A percentile compares a stretch with the other conserved stretches of the same genome.
Evolutionary conservation across 495 filamentous ascomycete genomes (phyloP).

Genomic region (Viridothelium virens): DNA sequence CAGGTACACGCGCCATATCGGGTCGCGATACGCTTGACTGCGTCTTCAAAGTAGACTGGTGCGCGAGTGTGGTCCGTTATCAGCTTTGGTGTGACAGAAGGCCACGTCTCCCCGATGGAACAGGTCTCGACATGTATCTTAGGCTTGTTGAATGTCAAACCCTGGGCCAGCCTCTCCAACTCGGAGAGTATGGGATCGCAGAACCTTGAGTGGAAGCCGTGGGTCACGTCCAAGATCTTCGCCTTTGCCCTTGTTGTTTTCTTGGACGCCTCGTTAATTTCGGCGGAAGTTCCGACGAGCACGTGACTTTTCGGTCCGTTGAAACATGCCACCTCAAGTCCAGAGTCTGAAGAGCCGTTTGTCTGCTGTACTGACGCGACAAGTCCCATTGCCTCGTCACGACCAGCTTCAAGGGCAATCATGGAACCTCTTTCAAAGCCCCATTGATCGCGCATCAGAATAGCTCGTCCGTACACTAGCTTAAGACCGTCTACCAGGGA

Average conservation of each 20-base stretch:
- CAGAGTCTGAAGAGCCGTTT: not conserved
- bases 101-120: not conserved
- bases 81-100: slow-evolving; percentile 20
- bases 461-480: slow-evolving; percentile 17
- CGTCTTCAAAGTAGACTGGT: slow-evolving; percentile 47
- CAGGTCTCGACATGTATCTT: not conserved
- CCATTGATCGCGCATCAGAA: slow-evolving; percentile 16
- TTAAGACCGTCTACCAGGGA: slow-evolving; percentile 17
- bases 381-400: not conserved
- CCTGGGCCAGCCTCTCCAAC: not conserved
- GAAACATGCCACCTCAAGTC: not conserved
- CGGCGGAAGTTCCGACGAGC: not conserved
- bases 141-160: not conserved
- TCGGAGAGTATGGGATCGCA: slow-evolving; percentile 8
- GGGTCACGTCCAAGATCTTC: not conserved
- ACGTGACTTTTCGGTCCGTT: not conserved
- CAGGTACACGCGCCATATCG: slow-evolving; percentile 36
- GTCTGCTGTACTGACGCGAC: not conserved
- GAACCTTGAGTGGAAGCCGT: slow-evolving; percentile 19
- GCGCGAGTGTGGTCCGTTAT: slow-evolving; percentile 43
- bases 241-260: not conserved
- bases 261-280: not conserved
- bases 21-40: slow-evolving; percentile 39
- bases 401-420: not conserved
- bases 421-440: slow-evolving; percentile 17